These are phyloP conservation scores for Neckera pumila DNA, from an alignment of 225 moss, liverwort and hornwort species.

Conservation along the genomic window DNA sequence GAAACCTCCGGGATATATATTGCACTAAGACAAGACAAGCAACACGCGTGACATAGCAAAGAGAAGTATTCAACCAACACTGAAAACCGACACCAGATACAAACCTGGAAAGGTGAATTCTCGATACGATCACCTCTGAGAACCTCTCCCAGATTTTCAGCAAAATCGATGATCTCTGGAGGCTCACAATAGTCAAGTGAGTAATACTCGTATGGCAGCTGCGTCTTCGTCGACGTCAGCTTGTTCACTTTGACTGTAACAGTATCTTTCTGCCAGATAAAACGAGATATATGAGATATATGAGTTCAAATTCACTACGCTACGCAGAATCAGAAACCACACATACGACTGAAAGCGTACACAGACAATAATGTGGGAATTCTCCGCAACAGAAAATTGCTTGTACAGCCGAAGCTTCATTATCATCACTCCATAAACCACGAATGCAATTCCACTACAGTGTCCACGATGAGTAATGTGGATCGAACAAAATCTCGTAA, in stretches of 20 bases:
- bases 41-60: neutral
- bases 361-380: neutral
- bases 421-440: neutral
- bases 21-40: neutral
- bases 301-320: neutral
- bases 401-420: neutral
- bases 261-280: slow-evolving; percentile 18
- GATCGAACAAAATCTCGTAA: neutral
- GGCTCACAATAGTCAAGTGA: slow-evolving; percentile 85
- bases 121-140: slow-evolving; percentile 92
- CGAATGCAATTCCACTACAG: neutral
- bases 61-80: neutral
- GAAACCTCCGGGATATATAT: neutral
- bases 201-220: slow-evolving; percentile 86
- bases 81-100: neutral
- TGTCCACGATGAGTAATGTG: neutral
- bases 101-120: slow-evolving; percentile 70
- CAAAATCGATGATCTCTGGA: slow-evolving; percentile 34
- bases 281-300: neutral
- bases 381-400: neutral
- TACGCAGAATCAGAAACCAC: neutral
- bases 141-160: slow-evolving; percentile 96
- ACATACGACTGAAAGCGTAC: neutral
- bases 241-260: slow-evolving; percentile 94
- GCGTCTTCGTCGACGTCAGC: slow-evolving; percentile 78